Evolutionary conservation across 345 rosid genomes (phyloP), one percentile per base, ranked within the genome.

Genomic region (Anastatica hierochuntica): DNA sequence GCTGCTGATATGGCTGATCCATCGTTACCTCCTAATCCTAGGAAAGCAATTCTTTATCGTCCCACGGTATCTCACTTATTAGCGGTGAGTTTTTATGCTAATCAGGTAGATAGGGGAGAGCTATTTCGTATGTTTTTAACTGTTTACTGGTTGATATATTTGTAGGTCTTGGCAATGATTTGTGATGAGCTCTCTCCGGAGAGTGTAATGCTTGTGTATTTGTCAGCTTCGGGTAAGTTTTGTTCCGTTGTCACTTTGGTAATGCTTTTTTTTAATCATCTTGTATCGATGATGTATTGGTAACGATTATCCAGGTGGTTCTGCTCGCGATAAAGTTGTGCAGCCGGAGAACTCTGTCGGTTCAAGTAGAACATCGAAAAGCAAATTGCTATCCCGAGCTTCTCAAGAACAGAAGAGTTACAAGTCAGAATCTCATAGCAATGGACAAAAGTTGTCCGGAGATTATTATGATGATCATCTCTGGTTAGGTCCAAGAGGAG

Each of bases 111-210:
- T 24, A 24, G 27, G 3, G 27, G 3, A 3, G 5, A 24, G 5
- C 27, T 24, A 3, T 24, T 4, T 24, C 6, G 6, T 24, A 24
- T 24, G 3, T 24, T 24, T 49, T 11, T 30, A 26, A 19, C 3
- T 40, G 10, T 44, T 40, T 58, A 50, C 17, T 36, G 19, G 19
- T 20, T n/a, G 18, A 27, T 37, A 31, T 42, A 38, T 34, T 35
- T 63, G 62, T 76, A 92, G 98, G 98, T 83, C 52, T 71, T 92
- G 97, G n/a, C n/a, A n/a, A n/a, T n/a, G n/a, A n/a, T n/a, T n/a
- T n/a, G n/a, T n/a, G n/a, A n/a, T n/a, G n/a, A 85, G 72, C 94
- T 92, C 24, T 84, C 83, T 56, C 79, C 85, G 8, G 97, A 92
- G 72, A 69, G 88, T 64, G 56, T 92, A 37, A 70, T 81, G 84